These are phyloP conservation scores for Rhodomyrtus tomentosa DNA, from an alignment of 345 rosid species.

Conservation along the genomic window DNA sequence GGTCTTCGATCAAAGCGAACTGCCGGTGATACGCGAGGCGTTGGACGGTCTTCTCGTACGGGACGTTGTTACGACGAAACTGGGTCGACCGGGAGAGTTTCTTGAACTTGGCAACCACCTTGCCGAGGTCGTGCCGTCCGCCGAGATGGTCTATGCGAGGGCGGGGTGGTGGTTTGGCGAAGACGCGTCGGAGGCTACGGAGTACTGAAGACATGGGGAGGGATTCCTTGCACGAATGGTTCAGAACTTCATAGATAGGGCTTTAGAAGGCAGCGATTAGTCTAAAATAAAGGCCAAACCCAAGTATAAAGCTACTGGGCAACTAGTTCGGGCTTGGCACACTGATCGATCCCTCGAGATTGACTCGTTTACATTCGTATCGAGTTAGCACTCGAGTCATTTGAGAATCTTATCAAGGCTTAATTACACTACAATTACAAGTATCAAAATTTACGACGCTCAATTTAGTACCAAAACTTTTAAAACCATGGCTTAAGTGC, in stretches of 20 bases:
- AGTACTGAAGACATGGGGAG: not conserved
- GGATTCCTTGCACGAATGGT: not conserved
- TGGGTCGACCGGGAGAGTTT: not conserved
- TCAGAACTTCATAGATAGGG: not conserved
- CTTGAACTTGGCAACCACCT: not conserved
- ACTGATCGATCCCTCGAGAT: not conserved
- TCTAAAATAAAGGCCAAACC: not conserved
- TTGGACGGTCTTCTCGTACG: conserved; percentile 1
- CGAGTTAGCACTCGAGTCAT: not conserved
- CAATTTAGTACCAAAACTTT: too few relatives aligned
- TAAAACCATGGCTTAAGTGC: too few relatives aligned
- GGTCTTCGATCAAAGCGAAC: conserved; percentile 10
- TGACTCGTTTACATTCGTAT: not conserved
- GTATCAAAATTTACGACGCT: too few relatives aligned
- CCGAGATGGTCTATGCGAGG: not conserved
- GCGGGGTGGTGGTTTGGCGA: not conserved
- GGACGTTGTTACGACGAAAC: not conserved
- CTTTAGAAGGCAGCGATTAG: not conserved
- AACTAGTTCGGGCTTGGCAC: too few relatives aligned
- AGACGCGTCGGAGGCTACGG: conserved; percentile 1
- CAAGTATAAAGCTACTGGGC: not conserved
- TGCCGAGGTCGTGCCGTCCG: not conserved
- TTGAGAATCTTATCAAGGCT: not conserved
- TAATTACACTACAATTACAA: too few relatives aligned
- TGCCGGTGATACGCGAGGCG: conserved; percentile 8